Percentiles rank a stretch among this genome's conserved stretches.
Conservation (phyloP, 2,329 filamentous ascomycete species). For the Fusarium siculi region DNA sequence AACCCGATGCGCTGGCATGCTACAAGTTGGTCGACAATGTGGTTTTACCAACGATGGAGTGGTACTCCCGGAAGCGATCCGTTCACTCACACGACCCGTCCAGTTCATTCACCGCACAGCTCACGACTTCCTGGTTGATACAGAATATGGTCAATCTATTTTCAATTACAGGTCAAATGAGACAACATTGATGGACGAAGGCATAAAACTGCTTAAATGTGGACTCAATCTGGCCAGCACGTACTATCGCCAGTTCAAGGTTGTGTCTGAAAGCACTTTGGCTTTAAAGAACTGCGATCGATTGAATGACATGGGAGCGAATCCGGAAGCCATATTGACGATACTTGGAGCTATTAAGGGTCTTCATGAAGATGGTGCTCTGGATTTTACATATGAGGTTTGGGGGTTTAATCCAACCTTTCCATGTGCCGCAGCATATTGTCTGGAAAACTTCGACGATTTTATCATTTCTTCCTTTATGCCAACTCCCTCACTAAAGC, state of each 20-base stretch:
- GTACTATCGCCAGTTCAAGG: accelerated
- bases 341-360: accelerated
- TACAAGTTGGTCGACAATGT: background rate
- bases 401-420: accelerated
- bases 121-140: background rate
- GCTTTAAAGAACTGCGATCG: accelerated
- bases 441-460: accelerated
- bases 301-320: accelerated
- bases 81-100: accelerated
- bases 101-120: background rate
- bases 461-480: background rate
- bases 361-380: background rate
- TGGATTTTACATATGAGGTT: accelerated
- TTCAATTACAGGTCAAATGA: background rate
- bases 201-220: accelerated
- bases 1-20: background rate
- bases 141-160: accelerated
- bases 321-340: accelerated
- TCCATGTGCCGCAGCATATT: accelerated
- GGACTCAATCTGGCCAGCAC: accelerated
- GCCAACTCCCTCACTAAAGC: accelerated
- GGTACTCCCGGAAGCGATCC: accelerated
- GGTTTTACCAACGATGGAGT: too few species aligned
- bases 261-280: accelerated
- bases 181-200: accelerated